These are phyloP conservation scores for Fusarium mundagurra DNA, from an alignment of 2,329 filamentous ascomycete genomes.

Conservation along the genomic window DNA sequence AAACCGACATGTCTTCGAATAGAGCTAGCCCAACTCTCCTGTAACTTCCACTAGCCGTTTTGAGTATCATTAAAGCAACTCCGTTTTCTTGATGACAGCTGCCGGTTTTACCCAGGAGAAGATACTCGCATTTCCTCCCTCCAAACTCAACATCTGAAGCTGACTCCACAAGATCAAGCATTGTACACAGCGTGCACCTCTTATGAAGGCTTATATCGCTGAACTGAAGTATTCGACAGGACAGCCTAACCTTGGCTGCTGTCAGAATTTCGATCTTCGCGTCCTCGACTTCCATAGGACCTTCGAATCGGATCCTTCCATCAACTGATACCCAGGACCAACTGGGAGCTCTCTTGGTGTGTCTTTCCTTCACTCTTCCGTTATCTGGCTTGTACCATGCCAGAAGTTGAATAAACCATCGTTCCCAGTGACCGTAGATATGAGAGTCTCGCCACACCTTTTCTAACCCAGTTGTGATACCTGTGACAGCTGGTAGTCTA, in stretches of 20 bases:
- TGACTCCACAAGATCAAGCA: background rate
- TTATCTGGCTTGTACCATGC: background rate
- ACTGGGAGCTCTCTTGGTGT: background rate
- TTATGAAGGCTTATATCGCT: accelerated
- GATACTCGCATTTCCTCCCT: accelerated
- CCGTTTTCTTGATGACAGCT: accelerated
- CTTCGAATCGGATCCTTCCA: background rate
- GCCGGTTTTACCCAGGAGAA: background rate
- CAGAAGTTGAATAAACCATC: background rate
- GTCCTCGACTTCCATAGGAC: background rate
- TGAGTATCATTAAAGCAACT: background rate
- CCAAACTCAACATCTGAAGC: accelerated
- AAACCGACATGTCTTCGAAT: accelerated
- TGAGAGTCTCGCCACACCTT: background rate
- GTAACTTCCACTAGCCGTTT: accelerated
- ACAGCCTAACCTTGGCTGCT: background rate
- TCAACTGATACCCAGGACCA: background rate
- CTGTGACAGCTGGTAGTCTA: background rate
- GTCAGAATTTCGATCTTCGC: accelerated
- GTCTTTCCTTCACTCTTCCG: accelerated
- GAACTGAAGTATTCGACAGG: background rate
- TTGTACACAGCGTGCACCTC: accelerated
- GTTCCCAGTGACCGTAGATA: background rate
- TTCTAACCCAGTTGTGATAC: background rate
- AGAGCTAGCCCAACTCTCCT: background rate